phyloP scores from a whole-genome alignment of 169 alveolate genomes.

The Babesia ovis region DNA sequence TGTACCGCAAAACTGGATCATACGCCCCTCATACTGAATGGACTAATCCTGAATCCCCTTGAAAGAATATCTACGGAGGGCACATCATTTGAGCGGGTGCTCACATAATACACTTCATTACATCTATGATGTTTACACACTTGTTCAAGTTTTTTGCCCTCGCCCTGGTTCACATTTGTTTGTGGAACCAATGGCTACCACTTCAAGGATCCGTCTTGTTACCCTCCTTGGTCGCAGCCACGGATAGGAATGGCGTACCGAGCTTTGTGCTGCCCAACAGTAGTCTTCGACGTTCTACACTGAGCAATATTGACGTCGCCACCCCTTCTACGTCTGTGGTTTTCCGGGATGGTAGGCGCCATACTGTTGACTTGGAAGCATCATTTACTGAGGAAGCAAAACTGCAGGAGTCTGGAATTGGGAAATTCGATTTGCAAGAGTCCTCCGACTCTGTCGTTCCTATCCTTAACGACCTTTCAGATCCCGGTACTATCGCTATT shows the following conservation, averaged over 20 bases:
- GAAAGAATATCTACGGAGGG: too few species aligned
- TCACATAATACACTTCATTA: too few species aligned
- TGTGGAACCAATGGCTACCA: conserved; percentile 15
- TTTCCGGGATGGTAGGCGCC: background rate
- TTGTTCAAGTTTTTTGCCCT: background rate
- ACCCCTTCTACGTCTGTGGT: background rate
- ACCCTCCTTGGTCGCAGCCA: conserved; percentile 3
- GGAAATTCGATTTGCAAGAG: too few species aligned
- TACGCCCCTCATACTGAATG: too few species aligned
- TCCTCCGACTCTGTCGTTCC: too few species aligned
- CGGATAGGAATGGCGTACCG: background rate
- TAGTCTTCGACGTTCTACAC: background rate
- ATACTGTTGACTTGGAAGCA: too few species aligned
- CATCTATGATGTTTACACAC: conserved; percentile 9
- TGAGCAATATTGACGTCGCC: background rate
- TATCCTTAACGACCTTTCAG: background rate
- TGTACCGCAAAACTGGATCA: too few species aligned
- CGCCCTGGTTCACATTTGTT: background rate
- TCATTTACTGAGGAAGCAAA: too few species aligned
- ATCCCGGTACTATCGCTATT: background rate
- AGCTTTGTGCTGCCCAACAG: background rate
- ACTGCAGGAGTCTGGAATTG: too few species aligned
- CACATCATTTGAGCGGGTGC: too few species aligned
- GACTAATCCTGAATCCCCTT: too few species aligned
- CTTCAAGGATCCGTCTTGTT: background rate